Evolutionary conservation across 2,329 filamentous ascomycete species (phyloP).

Genomic region (Didymella keratinophila): DNA sequence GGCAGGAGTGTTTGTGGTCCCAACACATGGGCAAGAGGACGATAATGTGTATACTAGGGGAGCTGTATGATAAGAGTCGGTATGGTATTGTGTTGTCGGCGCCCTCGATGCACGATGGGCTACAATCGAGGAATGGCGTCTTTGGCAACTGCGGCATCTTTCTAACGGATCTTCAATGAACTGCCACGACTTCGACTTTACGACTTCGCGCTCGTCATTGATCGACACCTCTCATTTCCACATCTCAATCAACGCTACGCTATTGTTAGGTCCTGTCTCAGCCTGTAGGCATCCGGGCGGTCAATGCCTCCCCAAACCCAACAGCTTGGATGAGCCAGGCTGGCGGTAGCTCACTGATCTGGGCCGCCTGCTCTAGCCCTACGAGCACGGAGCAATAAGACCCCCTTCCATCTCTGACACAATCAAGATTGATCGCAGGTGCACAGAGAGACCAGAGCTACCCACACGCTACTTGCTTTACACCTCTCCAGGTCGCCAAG

Average conservation of each 20-base stretch:
- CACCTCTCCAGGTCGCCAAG: background rate
- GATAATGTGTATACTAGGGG: conserved; percentile 15
- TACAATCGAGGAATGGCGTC: background rate
- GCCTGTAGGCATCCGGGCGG: background rate
- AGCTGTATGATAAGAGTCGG: conserved; percentile 14
- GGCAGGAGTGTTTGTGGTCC: background rate
- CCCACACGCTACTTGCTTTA: background rate
- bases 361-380: background rate
- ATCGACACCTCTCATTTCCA: background rate
- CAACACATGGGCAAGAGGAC: background rate
- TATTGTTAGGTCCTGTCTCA: conserved; percentile 9
- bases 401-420: background rate
- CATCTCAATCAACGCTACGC: background rate
- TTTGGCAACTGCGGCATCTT: background rate
- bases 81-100: no score
- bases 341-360: background rate
- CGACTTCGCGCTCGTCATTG: background rate
- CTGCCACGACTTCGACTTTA: background rate
- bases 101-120: background rate
- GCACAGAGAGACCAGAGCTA: background rate
- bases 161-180: background rate
- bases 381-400: background rate
- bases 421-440: background rate
- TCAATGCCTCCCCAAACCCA: conserved; percentile 1
- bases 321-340: background rate